Evolutionary conservation across 352 stramenopile species (phyloP).

Genomic region (Pythium brassicae): DNA sequence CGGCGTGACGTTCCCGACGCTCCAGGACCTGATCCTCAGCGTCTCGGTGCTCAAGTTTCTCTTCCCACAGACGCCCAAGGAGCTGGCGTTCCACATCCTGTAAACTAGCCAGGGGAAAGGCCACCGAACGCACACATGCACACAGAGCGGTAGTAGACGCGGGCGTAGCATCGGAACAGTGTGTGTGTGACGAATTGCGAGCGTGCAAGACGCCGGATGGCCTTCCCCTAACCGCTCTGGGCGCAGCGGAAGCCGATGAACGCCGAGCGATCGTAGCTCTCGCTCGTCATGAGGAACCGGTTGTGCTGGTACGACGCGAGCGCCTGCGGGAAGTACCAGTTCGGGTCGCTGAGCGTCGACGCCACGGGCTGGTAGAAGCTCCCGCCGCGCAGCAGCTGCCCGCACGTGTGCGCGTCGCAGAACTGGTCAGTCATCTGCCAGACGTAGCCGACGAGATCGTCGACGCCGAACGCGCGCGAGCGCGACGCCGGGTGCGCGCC

Average conservation of each 20-base stretch:
- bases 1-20: constrained; percentile 50
- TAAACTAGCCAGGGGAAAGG: neutral
- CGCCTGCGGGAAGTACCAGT: constrained; percentile 85
- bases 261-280: constrained; percentile 69
- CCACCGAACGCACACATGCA: too few relatives aligned
- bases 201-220: neutral
- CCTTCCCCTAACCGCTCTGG: constrained; percentile 13
- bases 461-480: constrained; percentile 42
- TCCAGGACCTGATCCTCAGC: constrained; percentile 72
- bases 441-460: constrained; percentile 78
- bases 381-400: constrained; percentile 68
- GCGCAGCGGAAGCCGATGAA: constrained; percentile 77
- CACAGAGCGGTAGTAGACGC: too few relatives aligned
- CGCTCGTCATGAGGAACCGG: constrained; percentile 65
- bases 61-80: constrained; percentile 77
- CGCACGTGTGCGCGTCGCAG: constrained; percentile 76
- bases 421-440: constrained; percentile 88
- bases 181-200: too few relatives aligned
- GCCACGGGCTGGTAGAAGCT: constrained; percentile 69
- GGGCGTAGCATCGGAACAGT: too few relatives aligned
- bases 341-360: constrained; percentile 64
- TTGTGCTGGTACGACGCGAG: constrained; percentile 63
- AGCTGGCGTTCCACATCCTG: constrained; percentile 46
- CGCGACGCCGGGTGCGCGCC: constrained; percentile 43
- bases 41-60: constrained; percentile 77